Conservation (phyloP, 495 filamentous ascomycete species). For the Rhizodiscina lignyota region DNA sequence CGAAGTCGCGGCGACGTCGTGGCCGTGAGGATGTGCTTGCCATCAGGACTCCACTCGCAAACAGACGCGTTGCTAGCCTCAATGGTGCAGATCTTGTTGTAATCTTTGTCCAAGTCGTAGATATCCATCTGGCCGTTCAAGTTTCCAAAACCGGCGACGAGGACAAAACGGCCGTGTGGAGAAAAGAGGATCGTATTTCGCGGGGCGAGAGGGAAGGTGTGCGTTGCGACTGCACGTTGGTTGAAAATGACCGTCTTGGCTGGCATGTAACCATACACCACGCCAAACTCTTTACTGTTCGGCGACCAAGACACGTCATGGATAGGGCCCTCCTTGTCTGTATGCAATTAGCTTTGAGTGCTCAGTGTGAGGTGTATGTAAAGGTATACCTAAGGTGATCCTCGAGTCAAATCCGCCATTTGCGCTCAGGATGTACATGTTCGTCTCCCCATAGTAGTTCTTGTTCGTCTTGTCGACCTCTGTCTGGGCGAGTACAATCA, state of each 20-base stretch:
- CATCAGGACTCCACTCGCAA: constrained; percentile 93
- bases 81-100: constrained; percentile 78
- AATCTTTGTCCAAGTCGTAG: constrained; percentile 86
- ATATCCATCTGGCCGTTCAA: constrained; percentile 94
- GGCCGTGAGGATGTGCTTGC: constrained; percentile 84
- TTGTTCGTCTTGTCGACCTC: constrained; percentile 96
- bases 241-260: constrained; percentile 97
- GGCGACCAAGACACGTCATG: constrained; percentile 98
- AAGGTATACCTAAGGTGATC: constrained; percentile 66
- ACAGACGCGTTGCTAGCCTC: constrained; percentile 90
- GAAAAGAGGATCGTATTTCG: constrained; percentile 94
- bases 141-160: constrained; percentile 95
- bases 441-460: constrained; percentile 98
- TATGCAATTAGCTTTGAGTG: too few relatives aligned
- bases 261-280: constrained; percentile 94
- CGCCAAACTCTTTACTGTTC: constrained; percentile 90
- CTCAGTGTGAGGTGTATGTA: too few relatives aligned
- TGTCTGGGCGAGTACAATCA: constrained; percentile 94
- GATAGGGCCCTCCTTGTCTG: constrained; percentile 94
- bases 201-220: constrained; percentile 69
- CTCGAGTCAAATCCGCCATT: constrained; percentile 86
- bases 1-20: constrained; percentile 88
- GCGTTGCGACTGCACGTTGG: constrained; percentile 56
- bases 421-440: constrained; percentile 83
- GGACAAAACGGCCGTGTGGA: constrained; percentile 76